Percentiles rank a stretch among this genome's conserved stretches.
Evolutionary conservation across 257 asterid genomes (phyloP).

Genomic region (Solanum appendiculatum): DNA sequence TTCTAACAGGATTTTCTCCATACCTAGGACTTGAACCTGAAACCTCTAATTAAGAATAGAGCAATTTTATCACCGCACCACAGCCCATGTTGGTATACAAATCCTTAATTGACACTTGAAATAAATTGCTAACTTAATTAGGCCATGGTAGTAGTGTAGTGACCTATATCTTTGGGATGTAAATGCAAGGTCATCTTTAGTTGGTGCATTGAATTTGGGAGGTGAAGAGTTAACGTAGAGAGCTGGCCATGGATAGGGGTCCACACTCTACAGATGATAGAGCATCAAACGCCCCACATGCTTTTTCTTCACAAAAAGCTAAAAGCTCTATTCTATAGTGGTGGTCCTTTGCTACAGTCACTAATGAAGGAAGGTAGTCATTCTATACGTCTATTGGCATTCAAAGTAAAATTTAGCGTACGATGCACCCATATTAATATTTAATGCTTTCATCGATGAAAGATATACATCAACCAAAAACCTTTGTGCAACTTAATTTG

Average conservation of each 20-base stretch:
- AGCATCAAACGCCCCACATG: background rate
- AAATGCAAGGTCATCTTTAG: background rate
- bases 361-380: background rate
- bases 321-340: background rate
- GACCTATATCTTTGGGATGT: background rate
- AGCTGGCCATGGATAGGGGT: background rate
- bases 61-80: too few species aligned
- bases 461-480: background rate
- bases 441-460: background rate
- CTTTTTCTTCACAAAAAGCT: background rate
- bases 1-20: too few species aligned
- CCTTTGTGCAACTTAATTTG: background rate
- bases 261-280: background rate
- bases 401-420: background rate
- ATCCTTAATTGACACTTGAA: background rate
- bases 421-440: background rate
- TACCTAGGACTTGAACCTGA: too few species aligned
- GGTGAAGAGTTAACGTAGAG: background rate
- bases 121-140: background rate
- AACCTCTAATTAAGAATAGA: too few species aligned
- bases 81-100: too few species aligned
- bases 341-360: background rate
- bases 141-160: background rate
- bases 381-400: background rate
- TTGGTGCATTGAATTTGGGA: background rate